Evolutionary conservation across 257 asterid species (phyloP), one percentile per base, ranked within the genome.

Genomic region (Haberlea rhodopensis): DNA sequence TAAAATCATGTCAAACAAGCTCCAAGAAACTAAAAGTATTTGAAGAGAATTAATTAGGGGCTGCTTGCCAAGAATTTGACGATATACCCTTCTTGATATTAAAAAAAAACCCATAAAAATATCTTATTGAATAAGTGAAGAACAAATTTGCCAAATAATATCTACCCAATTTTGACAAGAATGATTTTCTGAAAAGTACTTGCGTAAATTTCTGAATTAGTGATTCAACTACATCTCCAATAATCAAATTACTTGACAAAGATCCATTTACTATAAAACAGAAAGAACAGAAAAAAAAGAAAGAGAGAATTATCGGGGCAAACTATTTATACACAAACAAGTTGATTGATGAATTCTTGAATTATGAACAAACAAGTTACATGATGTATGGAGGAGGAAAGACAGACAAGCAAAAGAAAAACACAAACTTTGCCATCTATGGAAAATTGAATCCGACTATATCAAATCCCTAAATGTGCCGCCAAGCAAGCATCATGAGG

Each of bases 401-500:
- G 45, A 43, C 11, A 57, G 2, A 27, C 45, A 55, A 46, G 48
- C 16, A 58, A 60, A 53, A 63, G 3, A 32, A 25, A n/a, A 25
- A 29, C 40, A 56, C 68, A 45, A 67, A 40, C 20, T 58, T 37
- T 15, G 22, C 37, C 62, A 57, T 23, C 69, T 63, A 52, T 48
- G 5, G 60, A 26, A 57, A 24, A 3, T 59, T 69, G 21, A 28
- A 27, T 13, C 13, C 51, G 43, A 57, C 56, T 52, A 2, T 23
- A 34, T 67, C 53, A 60, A 60, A 32, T 28, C 43, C 72, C 77
- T 65, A 32, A 51, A 37, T 60, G 49, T n/a, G 16, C 45, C 19
- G 16, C 45, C 19, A 43, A 15, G 19, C 49, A 43, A 26, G n/a
- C 15, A 69, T 68, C 74, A 82, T 15, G 75, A 77, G 43, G 85